These are phyloP conservation scores for Hypoxylon sp. DNA, from an alignment of 2,329 filamentous ascomycete genomes.

Conservation along the genomic window DNA sequence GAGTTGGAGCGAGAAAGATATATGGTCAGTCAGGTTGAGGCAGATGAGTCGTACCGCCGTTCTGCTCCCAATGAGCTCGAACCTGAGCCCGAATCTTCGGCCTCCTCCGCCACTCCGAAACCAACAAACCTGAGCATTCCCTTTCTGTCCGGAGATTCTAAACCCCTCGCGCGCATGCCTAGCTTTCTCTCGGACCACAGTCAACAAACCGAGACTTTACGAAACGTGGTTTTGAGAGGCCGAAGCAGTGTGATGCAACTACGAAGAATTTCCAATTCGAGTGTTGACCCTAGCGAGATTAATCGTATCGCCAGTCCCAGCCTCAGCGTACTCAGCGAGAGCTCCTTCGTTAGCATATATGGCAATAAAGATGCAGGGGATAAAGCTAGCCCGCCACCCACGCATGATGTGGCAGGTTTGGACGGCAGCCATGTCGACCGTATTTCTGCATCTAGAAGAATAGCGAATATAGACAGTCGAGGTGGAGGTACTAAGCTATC, in stretches of 20 bases:
- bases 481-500: conserved; percentile 42
- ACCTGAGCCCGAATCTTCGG: conserved; percentile 32
- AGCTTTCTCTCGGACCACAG: conserved; percentile 70
- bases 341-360: conserved; percentile 72
- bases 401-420: conserved; percentile 35
- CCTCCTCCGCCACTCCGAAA: conserved; percentile 38
- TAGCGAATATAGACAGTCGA: conserved; percentile 32
- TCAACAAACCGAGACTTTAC: conserved; percentile 67
- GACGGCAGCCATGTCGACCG: conserved; percentile 39
- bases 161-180: conserved; percentile 64
- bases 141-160: conserved; percentile 46
- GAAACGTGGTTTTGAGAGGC: conserved; percentile 65
- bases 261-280: conserved; percentile 56
- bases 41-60: conserved; percentile 48
- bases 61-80: conserved; percentile 47
- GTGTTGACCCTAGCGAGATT: conserved; percentile 48
- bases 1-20: conserved; percentile 62
- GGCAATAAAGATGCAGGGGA: conserved; percentile 49
- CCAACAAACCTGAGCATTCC: conserved; percentile 27
- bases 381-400: conserved; percentile 21
- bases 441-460: conserved; percentile 34
- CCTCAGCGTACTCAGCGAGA: conserved; percentile 72
- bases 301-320: conserved; percentile 63
- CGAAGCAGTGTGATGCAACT: conserved; percentile 60
- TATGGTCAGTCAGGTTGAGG: conserved; percentile 61